These are phyloP conservation scores for Cenchrus americanus DNA, from an alignment of 176 grass and related monocot species.

Conservation along the genomic window DNA sequence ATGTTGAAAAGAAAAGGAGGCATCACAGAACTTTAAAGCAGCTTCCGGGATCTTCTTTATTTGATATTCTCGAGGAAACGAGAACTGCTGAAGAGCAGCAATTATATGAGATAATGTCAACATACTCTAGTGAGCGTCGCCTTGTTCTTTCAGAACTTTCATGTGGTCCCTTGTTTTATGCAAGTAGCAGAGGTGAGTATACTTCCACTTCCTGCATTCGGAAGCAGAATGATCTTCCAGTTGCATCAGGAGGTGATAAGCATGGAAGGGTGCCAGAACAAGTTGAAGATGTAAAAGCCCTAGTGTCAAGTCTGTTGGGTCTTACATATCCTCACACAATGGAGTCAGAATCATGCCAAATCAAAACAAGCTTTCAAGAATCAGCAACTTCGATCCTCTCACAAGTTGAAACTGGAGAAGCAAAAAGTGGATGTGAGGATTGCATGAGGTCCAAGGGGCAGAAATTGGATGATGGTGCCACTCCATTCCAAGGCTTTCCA, in stretches of 20 bases:
- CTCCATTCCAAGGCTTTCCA: conserved; percentile 62
- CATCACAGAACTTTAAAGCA: conserved; percentile 92
- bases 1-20: conserved; percentile 79
- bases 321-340: conserved; percentile 60
- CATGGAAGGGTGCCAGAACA: conserved; percentile 58
- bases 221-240: conserved; percentile 51
- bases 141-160: conserved; percentile 81
- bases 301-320: conserved; percentile 68
- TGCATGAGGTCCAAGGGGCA: conserved; percentile 75
- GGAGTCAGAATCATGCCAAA: conserved; percentile 56
- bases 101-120: conserved; percentile 62
- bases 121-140: conserved; percentile 89
- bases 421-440: conserved; percentile 75
- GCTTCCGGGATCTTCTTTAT: conserved; percentile 72
- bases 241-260: conserved; percentile 55
- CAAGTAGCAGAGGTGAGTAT: conserved; percentile 43
- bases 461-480: conserved; percentile 63
- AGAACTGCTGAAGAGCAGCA: conserved; percentile 57
- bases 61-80: conserved; percentile 84
- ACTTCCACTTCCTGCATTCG: conserved; percentile 47
- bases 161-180: conserved; percentile 50
- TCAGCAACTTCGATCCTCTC: conserved; percentile 55
- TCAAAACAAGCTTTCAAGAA: conserved; percentile 65
- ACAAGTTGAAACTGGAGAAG: conserved; percentile 71
- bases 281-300: conserved; percentile 70